A percentile compares a stretch with the other conserved stretches of the same genome.
These are phyloP conservation scores for Knoxia roxburghii DNA, from an alignment of 257 asterid species.

Conservation along the genomic window DNA sequence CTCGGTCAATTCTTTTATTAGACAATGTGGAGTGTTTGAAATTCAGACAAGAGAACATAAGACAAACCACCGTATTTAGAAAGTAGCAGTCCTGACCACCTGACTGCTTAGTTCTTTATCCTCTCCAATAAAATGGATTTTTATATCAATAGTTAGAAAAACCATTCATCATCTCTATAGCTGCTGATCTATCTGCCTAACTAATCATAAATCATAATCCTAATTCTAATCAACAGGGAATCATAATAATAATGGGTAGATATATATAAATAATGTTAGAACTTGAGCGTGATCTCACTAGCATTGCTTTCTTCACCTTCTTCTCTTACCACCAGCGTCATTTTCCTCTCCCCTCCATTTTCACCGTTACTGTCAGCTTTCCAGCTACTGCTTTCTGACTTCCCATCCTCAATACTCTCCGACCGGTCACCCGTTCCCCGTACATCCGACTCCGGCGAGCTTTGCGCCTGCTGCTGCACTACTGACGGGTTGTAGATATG, in stretches of 20 bases:
- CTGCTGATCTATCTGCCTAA: no score
- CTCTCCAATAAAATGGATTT: neutral
- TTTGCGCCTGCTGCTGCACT: conserved; percentile 39
- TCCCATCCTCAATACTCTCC: conserved; percentile 83
- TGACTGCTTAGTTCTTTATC: neutral
- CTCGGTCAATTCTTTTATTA: no score
- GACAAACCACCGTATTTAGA: neutral
- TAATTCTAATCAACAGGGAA: conserved; percentile 2
- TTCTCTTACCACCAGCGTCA: conserved; percentile 20
- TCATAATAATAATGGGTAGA: no score
- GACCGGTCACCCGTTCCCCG: conserved; percentile 55
- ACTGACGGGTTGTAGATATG: conserved; percentile 57
- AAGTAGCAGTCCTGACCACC: neutral
- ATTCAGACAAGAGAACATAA: no score
- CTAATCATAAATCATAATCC: neutral
- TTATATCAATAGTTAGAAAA: conserved; percentile 5
- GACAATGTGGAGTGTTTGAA: no score
- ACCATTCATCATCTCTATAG: neutral
- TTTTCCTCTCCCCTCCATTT: conserved; percentile 47
- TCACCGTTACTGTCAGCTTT: conserved; percentile 70
- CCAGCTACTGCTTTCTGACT: conserved; percentile 92
- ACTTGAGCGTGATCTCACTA: conserved; percentile 55
- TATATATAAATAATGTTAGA: conserved; percentile 19
- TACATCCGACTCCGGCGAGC: conserved; percentile 50
- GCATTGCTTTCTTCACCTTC: conserved; percentile 59